A percentile compares a stretch with the other conserved stretches of the same genome.
Evolutionary conservation across 1,284 basidiomycete species (phyloP).

Genomic region (Agaricales sp.): DNA sequence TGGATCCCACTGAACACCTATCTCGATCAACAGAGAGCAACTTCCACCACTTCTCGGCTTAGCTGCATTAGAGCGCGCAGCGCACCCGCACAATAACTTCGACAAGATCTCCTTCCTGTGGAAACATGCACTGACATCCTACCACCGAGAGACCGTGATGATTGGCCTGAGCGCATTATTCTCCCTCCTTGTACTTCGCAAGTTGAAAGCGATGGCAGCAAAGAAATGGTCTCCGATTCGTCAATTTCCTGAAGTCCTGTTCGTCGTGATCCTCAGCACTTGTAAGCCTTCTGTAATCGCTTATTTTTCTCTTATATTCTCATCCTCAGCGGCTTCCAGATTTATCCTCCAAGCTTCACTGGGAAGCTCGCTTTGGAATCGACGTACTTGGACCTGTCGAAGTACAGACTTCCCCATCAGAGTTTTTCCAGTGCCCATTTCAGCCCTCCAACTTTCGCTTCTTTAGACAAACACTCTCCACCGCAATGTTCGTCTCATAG

Average conservation of each 20-base stretch:
- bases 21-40: conserved; percentile 48
- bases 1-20: not conserved
- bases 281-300: not conserved
- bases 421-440: not conserved
- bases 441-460: too few relatives aligned
- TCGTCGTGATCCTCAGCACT: conserved; percentile 24
- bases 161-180: conserved; percentile 64
- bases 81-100: conserved; percentile 55
- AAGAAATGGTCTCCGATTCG: conserved; percentile 54
- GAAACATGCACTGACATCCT: conserved; percentile 43
- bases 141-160: conserved; percentile 57
- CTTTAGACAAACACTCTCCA: too few relatives aligned
- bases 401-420: not conserved
- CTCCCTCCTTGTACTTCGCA: conserved; percentile 51
- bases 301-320: not conserved
- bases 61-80: conserved; percentile 36
- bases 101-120: conserved; percentile 75
- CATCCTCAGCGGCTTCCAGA: not conserved
- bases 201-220: conserved; percentile 43
- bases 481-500: too few relatives aligned
- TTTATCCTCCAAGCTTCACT: not conserved
- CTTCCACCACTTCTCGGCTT: conserved; percentile 77
- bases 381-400: not conserved
- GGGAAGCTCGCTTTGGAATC: not conserved
- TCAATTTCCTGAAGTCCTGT: conserved; percentile 76